Evolutionary conservation across 345 rosid genomes (phyloP).

Genomic region (Moricandia arvensis): DNA sequence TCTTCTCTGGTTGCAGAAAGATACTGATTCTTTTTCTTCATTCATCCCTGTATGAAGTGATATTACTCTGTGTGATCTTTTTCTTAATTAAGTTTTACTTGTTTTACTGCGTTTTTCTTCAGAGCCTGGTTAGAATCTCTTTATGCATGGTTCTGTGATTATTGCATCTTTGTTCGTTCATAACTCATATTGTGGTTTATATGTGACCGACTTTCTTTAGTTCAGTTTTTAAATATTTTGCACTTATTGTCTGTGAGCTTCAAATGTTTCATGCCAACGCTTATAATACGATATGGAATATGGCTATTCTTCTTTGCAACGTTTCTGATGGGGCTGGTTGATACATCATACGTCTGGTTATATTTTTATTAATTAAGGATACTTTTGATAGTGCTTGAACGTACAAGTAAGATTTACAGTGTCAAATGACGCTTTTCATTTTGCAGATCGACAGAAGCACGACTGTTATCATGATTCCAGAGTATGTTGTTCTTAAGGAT

Average conservation of each 20-base stretch:
- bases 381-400: not conserved
- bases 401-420: slow-evolving; percentile 18
- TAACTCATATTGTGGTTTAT: not conserved
- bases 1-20: not conserved
- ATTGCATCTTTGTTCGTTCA: slow-evolving; percentile 1
- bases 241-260: not conserved
- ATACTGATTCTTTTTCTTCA: not conserved
- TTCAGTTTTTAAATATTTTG: not conserved
- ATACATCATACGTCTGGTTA: not conserved
- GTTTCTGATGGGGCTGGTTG: not conserved
- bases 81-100: not conserved
- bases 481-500: slow-evolving; percentile 56
- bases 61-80: not conserved
- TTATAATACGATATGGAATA: not conserved
- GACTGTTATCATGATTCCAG: slow-evolving; percentile 49
- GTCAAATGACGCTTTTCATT: slow-evolving; percentile 30
- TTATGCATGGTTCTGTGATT: slow-evolving; percentile 5
- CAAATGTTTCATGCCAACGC: not conserved
- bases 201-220: not conserved
- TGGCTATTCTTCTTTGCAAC: not conserved
- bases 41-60: not conserved
- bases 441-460: slow-evolving; percentile 52
- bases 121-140: slow-evolving; percentile 10
- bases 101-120: not conserved
- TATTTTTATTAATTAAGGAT: not conserved